Evolutionary conservation across 495 filamentous ascomycete species (phyloP).

Genomic region (Penicillium parvum): DNA sequence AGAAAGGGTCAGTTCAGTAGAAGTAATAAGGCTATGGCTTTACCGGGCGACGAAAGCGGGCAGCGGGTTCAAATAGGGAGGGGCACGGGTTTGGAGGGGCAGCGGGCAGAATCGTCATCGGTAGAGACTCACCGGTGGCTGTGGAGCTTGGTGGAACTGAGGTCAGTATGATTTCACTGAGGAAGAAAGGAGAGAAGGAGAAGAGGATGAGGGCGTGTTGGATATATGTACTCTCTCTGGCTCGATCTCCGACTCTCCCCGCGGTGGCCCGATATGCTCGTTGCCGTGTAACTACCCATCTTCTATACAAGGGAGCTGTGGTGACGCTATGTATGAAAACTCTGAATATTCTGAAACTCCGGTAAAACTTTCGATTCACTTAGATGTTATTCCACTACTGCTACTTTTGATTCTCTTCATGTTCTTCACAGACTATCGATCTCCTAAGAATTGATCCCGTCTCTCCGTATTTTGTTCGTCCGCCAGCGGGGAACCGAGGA

Average conservation of each 20-base stretch:
- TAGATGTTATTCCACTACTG: too few species aligned
- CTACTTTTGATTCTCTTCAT: too few species aligned
- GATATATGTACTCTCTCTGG: constrained; percentile 1
- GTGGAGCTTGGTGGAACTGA: constrained; percentile 20
- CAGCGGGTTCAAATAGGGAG: constrained; percentile 17
- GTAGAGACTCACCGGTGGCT: constrained; percentile 21
- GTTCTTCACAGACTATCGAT: too few species aligned
- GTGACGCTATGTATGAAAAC: too few species aligned
- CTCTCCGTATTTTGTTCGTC: constrained; percentile 42
- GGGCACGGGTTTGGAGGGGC: constrained; percentile 18
- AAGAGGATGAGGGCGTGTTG: not conserved
- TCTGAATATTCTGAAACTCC: too few species aligned
- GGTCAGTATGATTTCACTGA: constrained; percentile 24
- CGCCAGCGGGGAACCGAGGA: constrained; percentile 25
- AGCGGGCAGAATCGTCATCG: constrained; percentile 29
- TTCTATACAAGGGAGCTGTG: too few species aligned
- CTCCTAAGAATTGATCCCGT: constrained; percentile 20
- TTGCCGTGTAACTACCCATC: not conserved
- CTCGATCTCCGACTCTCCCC: not conserved
- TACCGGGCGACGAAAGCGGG: constrained; percentile 30
- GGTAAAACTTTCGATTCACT: too few species aligned
- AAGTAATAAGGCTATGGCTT: constrained; percentile 8
- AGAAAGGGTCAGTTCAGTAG: constrained; percentile 8
- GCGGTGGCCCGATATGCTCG: constrained; percentile 5
- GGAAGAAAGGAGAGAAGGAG: constrained; percentile 2